Conservation (phyloP, 1,284 basidiomycete genomes). For the Tetrapyrgos nigripes region DNA sequence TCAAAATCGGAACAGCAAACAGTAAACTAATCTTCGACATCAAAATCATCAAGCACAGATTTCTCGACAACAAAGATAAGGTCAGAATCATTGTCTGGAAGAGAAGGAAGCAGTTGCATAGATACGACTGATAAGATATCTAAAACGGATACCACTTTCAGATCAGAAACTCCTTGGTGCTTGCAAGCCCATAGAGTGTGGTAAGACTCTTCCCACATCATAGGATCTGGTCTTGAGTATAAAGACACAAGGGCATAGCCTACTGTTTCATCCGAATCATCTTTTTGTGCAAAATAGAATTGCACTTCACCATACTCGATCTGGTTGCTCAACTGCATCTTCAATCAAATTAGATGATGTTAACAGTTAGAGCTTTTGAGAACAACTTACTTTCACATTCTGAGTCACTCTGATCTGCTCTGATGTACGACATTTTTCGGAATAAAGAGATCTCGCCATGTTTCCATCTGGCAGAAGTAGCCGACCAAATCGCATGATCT, state of each 20-base stretch:
- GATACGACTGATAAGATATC: conserved; percentile 32
- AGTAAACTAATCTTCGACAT: not conserved
- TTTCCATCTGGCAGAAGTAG: conserved; percentile 35
- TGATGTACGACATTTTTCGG: conserved; percentile 17
- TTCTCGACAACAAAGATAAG: conserved; percentile 28
- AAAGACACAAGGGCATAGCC: conserved; percentile 26
- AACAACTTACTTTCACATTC: conserved; percentile 31
- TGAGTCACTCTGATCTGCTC: conserved; percentile 23
- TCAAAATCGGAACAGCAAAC: too few species aligned
- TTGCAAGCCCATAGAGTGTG: conserved; percentile 27
- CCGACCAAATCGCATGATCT: conserved; percentile 29
- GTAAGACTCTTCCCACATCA: conserved; percentile 20
- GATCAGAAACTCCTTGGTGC: conserved; percentile 20
- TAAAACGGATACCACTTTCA: conserved; percentile 23
- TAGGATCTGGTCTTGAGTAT: conserved; percentile 23
- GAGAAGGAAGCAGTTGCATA: conserved; percentile 26
- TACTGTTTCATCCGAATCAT: not conserved
- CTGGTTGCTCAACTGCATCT: conserved; percentile 11
- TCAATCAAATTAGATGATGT: not conserved
- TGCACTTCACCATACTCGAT: conserved; percentile 27
- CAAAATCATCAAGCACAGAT: conserved; percentile 23
- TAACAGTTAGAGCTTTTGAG: not conserved
- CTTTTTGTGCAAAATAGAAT: conserved; percentile 28
- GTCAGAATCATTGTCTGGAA: conserved; percentile 9
- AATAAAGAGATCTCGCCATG: conserved; percentile 30